phyloP scores from a whole-genome alignment of 148 eudicot genomes.

The Cornus kousa region DNA sequence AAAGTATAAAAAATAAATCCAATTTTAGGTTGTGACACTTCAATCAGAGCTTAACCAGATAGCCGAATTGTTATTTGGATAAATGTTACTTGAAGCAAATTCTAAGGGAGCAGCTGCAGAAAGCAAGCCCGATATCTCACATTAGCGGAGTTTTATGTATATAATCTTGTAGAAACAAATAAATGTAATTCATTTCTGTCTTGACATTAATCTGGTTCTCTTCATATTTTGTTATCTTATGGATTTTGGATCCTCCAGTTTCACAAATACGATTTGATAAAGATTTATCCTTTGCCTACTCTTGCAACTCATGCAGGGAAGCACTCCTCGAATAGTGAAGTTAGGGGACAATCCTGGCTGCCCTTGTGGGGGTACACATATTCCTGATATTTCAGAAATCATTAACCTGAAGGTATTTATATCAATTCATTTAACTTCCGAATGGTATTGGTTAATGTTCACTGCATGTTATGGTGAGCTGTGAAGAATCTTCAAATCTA shows the following conservation, averaged over 20 bases:
- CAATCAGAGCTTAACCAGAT: not conserved
- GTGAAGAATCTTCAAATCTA: not conserved
- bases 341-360: slow-evolving; percentile 74
- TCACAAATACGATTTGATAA: not conserved
- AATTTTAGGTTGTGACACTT: not conserved
- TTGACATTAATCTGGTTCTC: not conserved
- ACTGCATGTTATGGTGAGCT: not conserved
- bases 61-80: not conserved
- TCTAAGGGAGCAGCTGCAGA: not conserved
- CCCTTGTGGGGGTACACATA: slow-evolving; percentile 93
- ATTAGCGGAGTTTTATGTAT: not conserved
- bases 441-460: not conserved
- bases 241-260: not conserved
- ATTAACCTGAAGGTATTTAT: slow-evolving; percentile 51
- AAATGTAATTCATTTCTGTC: no score
- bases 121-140: not conserved
- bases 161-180: not conserved
- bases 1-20: not conserved
- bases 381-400: slow-evolving; percentile 59
- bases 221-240: not conserved
- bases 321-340: slow-evolving; percentile 72
- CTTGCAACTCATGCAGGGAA: slow-evolving; percentile 42
- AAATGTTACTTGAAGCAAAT: not conserved
- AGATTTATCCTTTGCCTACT: not conserved
- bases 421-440: not conserved